Conservation (phyloP, 352 stramenopile species). For the Phytophthora citrophthora region DNA sequence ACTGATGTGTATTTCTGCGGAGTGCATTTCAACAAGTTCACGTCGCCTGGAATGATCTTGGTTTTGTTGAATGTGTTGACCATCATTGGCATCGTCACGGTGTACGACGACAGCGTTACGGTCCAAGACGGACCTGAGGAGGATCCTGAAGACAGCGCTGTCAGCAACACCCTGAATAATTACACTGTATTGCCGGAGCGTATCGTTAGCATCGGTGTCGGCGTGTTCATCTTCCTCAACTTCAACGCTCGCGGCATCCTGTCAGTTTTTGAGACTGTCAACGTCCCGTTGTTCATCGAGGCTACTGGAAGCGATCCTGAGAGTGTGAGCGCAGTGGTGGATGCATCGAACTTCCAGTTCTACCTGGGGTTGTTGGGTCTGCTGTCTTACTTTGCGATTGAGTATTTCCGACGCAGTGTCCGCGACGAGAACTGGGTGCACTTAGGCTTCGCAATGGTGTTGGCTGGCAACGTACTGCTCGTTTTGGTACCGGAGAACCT, state of each 20-base stretch:
- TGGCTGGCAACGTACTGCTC: slow-evolving; percentile 59
- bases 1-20: slow-evolving; percentile 54
- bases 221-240: slow-evolving; percentile 81
- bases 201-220: slow-evolving; percentile 67
- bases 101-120: slow-evolving; percentile 62
- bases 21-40: slow-evolving; percentile 78
- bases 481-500: slow-evolving; percentile 44
- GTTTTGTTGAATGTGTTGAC: slow-evolving; percentile 63
- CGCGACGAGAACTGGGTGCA: slow-evolving; percentile 74
- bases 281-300: slow-evolving; percentile 74
- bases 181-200: slow-evolving; percentile 51
- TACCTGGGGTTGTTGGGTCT: slow-evolving; percentile 72
- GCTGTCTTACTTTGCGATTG: slow-evolving; percentile 75
- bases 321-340: slow-evolving; percentile 52
- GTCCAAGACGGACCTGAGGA: slow-evolving; percentile 60
- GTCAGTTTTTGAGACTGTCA: slow-evolving; percentile 83
- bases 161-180: slow-evolving; percentile 53
- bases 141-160: slow-evolving; percentile 17
- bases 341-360: slow-evolving; percentile 83
- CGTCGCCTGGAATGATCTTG: slow-evolving; percentile 64
- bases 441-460: slow-evolving; percentile 60
- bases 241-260: slow-evolving; percentile 77
- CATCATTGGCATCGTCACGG: slow-evolving; percentile 61
- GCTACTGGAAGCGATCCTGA: slow-evolving; percentile 60
- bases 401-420: slow-evolving; percentile 68